These are phyloP conservation scores for Auriscalpium microsporum DNA, from an alignment of 768 basidiomycete genomes.

Conservation along the genomic window DNA sequence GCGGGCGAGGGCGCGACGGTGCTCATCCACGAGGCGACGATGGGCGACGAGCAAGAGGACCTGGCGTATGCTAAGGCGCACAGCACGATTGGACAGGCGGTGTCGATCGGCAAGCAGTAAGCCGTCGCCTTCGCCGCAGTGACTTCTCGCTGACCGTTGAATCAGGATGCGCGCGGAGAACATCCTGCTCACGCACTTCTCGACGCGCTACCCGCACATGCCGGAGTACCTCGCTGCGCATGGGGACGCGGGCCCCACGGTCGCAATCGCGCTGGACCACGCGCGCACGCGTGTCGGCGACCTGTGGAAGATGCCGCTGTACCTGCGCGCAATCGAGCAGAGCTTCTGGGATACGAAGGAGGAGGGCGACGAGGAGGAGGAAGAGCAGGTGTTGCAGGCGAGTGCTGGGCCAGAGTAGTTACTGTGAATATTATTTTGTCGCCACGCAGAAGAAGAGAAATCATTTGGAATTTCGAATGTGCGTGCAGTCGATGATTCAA, in stretches of 20 bases:
- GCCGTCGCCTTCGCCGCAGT: slow-evolving; percentile 17
- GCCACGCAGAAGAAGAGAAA: too few species aligned
- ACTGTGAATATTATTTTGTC: background rate
- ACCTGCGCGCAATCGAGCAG: slow-evolving; percentile 62
- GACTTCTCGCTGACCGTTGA: background rate
- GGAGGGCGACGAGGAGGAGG: slow-evolving; percentile 31
- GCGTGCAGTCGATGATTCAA: too few species aligned
- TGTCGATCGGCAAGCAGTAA: slow-evolving; percentile 65
- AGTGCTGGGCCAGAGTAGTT: background rate
- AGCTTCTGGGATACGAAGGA: slow-evolving; percentile 47
- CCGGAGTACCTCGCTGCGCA: slow-evolving; percentile 32
- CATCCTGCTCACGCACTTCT: slow-evolving; percentile 92
- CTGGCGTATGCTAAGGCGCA: slow-evolving; percentile 74
- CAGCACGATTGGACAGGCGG: slow-evolving; percentile 84
- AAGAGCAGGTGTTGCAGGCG: slow-evolving; percentile 9
- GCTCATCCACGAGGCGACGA: slow-evolving; percentile 90
- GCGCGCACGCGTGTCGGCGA: slow-evolving; percentile 61
- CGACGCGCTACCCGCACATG: slow-evolving; percentile 85
- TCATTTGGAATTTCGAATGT: too few species aligned
- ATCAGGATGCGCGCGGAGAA: slow-evolving; percentile 77
- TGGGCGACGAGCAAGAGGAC: slow-evolving; percentile 76
- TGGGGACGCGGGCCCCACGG: slow-evolving; percentile 17
- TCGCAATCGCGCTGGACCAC: slow-evolving; percentile 81
- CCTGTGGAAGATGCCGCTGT: slow-evolving; percentile 82
- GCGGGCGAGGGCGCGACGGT: slow-evolving; percentile 65